Evolutionary conservation across 163 green algal species (phyloP), one percentile per base, ranked within the genome.

Genomic region (Scenedesmus sp.): DNA sequence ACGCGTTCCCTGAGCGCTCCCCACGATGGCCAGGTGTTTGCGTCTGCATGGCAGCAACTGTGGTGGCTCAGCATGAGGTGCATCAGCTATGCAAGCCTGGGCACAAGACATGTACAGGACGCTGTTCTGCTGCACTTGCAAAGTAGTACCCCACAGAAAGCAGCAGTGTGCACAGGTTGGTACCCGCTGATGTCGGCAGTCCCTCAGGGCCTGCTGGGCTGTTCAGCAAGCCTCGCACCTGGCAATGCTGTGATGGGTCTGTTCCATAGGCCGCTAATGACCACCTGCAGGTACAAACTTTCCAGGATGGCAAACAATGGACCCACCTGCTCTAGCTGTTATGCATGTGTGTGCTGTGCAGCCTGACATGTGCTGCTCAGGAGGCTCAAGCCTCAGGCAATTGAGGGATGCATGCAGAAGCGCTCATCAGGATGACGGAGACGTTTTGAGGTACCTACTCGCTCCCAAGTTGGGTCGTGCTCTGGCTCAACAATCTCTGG

Each of bases 11-110:
- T 72, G 76, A 98, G 86, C 0, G 96, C 96, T 16, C 96, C 95
- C 96, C 95, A 98, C 15, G 96, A 96, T 42, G 96, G 96, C 96
- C 96, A 98, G 7, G 93, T 95, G 91, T 97, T 97, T 30, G 96
- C 95, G 92, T 98, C 96, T 94, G 94, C 70, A n/a, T 35, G 26
- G 35, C 56, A 43, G 30, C 30, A 79, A 24, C 42, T 85, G 40
- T 42, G 76, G 9, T 76, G 30, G n/a, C n/a, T 42, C 46, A 86
- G 81, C 35, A 20, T 40, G 20, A 22, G 30, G 30, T 40, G 65
- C 24, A 16, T 7, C 46, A 56, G 46, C 26, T 44, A 3, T 13
- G 37, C 16, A 46, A 82, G 73, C n/a, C n/a, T n/a, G n/a, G n/a
- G n/a, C n/a, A n/a, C n/a, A n/a, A n/a, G n/a, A n/a, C n/a, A n/a